A percentile compares a stretch with the other conserved stretches of the same genome.
phyloP scores from a whole-genome alignment of 73 alveolate genomes.

The Tetrahymena elliotti region DNA sequence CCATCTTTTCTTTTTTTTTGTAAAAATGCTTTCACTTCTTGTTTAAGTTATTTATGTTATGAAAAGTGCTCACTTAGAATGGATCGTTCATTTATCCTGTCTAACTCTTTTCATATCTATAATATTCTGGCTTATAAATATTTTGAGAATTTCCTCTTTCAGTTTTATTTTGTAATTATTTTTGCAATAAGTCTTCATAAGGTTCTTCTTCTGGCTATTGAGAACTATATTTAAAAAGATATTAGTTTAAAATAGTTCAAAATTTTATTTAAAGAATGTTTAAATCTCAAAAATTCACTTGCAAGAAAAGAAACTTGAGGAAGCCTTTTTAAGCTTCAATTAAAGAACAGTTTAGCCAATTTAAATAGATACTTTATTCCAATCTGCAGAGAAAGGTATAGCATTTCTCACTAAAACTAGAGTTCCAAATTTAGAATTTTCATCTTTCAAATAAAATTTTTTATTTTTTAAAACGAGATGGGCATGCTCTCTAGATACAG shows the following conservation, averaged over 20 bases:
- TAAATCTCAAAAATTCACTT: not conserved
- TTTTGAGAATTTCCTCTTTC: not conserved
- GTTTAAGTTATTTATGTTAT: too few relatives aligned
- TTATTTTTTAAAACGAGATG: slow-evolving; percentile 25
- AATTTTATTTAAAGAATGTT: too few relatives aligned
- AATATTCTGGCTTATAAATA: not conserved
- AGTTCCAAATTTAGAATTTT: slow-evolving; percentile 54
- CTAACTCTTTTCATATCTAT: not conserved
- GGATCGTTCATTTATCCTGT: not conserved
- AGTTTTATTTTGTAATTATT: too few relatives aligned
- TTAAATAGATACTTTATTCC: not conserved
- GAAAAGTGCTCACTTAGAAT: not conserved
- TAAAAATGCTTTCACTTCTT: not conserved
- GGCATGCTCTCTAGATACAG: slow-evolving; percentile 69
- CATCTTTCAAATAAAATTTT: slow-evolving; percentile 43
- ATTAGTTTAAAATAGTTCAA: not conserved
- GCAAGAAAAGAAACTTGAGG: not conserved
- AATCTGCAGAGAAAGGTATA: not conserved
- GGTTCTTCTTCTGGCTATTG: not conserved
- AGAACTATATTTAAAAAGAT: not conserved
- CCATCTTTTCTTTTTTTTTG: not conserved
- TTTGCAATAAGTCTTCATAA: not conserved
- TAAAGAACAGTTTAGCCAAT: not conserved
- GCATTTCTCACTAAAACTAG: slow-evolving; percentile 7
- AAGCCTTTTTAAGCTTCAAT: not conserved